Evolutionary conservation across 108 stramenopile species (phyloP).

Genomic region (Cylindrotheca closterium): DNA sequence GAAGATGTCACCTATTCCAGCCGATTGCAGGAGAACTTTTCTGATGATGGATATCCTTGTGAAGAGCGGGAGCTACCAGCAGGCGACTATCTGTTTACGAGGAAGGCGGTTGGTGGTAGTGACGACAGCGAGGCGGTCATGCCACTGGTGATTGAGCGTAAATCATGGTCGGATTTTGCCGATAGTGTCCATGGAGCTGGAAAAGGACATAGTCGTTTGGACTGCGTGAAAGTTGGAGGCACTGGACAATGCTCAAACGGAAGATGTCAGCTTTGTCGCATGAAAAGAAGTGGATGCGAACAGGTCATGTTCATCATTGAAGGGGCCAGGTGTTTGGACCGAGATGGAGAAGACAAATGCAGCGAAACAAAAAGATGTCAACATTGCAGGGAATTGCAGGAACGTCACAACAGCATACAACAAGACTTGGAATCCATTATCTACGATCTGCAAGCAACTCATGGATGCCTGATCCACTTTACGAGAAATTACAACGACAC

Average conservation of each 20-base stretch:
- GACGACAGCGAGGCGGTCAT: slow-evolving; percentile 32
- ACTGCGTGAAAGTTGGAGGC: slow-evolving; percentile 41
- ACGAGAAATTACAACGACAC: slow-evolving; percentile 51
- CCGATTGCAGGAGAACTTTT: slow-evolving; percentile 32
- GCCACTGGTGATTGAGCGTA: slow-evolving; percentile 49
- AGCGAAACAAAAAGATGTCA: slow-evolving; percentile 25
- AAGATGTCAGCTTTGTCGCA: slow-evolving; percentile 49
- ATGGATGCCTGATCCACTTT: slow-evolving; percentile 49
- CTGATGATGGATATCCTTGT: slow-evolving; percentile 35
- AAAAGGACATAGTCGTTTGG: slow-evolving; percentile 36
- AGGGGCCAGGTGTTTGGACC: slow-evolving; percentile 43
- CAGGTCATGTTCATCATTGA: slow-evolving; percentile 57
- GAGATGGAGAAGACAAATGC: slow-evolving; percentile 31
- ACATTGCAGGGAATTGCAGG: slow-evolving; percentile 33
- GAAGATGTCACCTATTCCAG: slow-evolving; percentile 43
- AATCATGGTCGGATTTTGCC: slow-evolving; percentile 57
- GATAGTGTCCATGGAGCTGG: slow-evolving; percentile 47
- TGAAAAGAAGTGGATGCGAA: slow-evolving; percentile 52
- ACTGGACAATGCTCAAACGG: slow-evolving; percentile 19
- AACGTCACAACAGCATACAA: slow-evolving; percentile 42
- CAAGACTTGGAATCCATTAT: slow-evolving; percentile 38
- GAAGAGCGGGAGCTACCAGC: slow-evolving; percentile 49
- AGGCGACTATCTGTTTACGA: slow-evolving; percentile 50
- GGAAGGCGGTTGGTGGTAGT: neutral
- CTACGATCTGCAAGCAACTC: slow-evolving; percentile 38